A percentile compares a stretch with the other conserved stretches of the same genome.
Evolutionary conservation across 1,284 basidiomycete genomes (phyloP).

Genomic region (Malassezia cuniculi): DNA sequence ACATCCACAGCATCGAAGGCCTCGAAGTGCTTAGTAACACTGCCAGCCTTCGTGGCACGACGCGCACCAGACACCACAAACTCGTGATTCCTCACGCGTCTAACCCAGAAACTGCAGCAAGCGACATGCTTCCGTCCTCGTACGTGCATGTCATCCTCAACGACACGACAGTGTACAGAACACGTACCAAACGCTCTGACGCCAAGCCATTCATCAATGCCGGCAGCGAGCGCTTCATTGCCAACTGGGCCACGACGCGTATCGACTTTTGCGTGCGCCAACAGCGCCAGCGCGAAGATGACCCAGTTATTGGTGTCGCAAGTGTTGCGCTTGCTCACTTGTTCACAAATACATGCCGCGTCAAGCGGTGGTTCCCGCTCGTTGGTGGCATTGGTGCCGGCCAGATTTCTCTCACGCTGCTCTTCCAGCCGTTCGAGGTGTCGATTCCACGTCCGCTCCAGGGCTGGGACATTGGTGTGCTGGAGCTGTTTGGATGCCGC

Average conservation of each 20-base stretch:
- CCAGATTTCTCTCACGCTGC: slow-evolving; percentile 28
- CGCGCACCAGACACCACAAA: too few species aligned
- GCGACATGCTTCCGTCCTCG: slow-evolving; percentile 28
- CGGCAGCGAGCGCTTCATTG: slow-evolving; percentile 30
- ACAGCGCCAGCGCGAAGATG: slow-evolving; percentile 28
- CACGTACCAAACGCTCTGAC: slow-evolving; percentile 31
- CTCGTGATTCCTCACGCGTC: slow-evolving; percentile 19
- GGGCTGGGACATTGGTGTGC: slow-evolving; percentile 34
- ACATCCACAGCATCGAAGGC: slow-evolving; percentile 30
- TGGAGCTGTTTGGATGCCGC: slow-evolving; percentile 22
- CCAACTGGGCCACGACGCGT: slow-evolving; percentile 27
- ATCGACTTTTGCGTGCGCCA: slow-evolving; percentile 32
- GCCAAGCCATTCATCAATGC: slow-evolving; percentile 36
- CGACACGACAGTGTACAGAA: slow-evolving; percentile 36
- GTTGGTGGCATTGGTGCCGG: slow-evolving; percentile 31
- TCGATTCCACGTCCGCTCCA: slow-evolving; percentile 25
- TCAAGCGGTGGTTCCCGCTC: slow-evolving; percentile 28
- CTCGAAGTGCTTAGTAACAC: slow-evolving; percentile 27
- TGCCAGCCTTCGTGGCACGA: slow-evolving; percentile 19
- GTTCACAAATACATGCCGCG: slow-evolving; percentile 17
- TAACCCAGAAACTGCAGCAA: slow-evolving; percentile 12
- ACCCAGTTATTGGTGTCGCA: slow-evolving; percentile 33
- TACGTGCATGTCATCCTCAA: slow-evolving; percentile 39
- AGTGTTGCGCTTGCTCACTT: slow-evolving; percentile 25
- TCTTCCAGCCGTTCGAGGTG: slow-evolving; percentile 31